A percentile compares a stretch with the other conserved stretches of the same genome.
These are phyloP conservation scores for Poa annua DNA, from an alignment of 176 grass and related monocot species.

Conservation along the genomic window DNA sequence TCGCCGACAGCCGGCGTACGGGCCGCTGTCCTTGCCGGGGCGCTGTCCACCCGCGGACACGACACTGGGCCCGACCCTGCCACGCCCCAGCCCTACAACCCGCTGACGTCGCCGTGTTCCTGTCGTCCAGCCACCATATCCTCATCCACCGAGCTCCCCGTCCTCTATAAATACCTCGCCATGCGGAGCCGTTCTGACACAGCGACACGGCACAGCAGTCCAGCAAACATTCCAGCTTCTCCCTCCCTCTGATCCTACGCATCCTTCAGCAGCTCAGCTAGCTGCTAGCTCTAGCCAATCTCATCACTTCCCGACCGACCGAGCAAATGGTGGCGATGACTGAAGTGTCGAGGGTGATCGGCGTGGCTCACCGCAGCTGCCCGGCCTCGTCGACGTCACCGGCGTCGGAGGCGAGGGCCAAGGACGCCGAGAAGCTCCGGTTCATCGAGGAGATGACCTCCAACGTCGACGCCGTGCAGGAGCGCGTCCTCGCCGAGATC, in stretches of 20 bases:
- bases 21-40: constrained; percentile 56
- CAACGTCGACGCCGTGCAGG: constrained; percentile 71
- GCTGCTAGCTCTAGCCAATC: constrained; percentile 10
- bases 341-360: constrained; percentile 32
- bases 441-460: constrained; percentile 92
- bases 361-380: constrained; percentile 25
- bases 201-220: constrained; percentile 29
- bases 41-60: constrained; percentile 44
- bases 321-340: constrained; percentile 74
- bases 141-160: constrained; percentile 3
- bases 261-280: background rate
- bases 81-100: constrained; percentile 34
- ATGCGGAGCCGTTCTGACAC: constrained; percentile 32
- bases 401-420: constrained; percentile 51
- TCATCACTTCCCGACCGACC: background rate
- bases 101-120: constrained; percentile 50
- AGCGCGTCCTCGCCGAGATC: constrained; percentile 83
- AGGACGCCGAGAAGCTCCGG: constrained; percentile 75
- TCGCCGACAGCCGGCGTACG: background rate
- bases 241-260: background rate
- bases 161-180: constrained; percentile 58
- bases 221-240: constrained; percentile 23
- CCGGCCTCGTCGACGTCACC: constrained; percentile 2
- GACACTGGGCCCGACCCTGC: constrained; percentile 67
- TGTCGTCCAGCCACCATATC: constrained; percentile 24